Evolutionary conservation across 768 basidiomycete genomes (phyloP).

Genomic region (Daedaleopsis sinensis): DNA sequence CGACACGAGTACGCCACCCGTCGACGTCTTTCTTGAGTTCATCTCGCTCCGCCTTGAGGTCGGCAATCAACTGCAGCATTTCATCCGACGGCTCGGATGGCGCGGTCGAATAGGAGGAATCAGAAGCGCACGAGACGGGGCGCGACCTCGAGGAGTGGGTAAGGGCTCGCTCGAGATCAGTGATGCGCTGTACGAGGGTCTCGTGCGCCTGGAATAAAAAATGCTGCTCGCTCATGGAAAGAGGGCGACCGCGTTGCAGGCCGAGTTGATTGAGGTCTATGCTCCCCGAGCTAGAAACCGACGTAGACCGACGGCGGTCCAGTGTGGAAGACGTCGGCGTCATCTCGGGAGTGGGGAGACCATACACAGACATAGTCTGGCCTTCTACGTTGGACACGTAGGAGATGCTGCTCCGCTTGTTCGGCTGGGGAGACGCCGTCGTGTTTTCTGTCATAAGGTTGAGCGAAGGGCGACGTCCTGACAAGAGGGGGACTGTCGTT

Average conservation of each 20-base stretch:
- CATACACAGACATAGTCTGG: constrained; percentile 38
- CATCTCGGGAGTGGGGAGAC: constrained; percentile 74
- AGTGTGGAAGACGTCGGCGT: constrained; percentile 54
- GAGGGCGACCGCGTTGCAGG: constrained; percentile 36
- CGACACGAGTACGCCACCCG: constrained; percentile 80
- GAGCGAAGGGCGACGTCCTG: constrained; percentile 39
- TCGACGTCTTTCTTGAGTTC: constrained; percentile 87
- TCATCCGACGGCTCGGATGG: constrained; percentile 62
- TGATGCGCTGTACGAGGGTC: constrained; percentile 79
- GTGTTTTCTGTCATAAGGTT: constrained; percentile 23
- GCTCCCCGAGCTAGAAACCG: constrained; percentile 17
- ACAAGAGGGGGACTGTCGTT: constrained; percentile 38
- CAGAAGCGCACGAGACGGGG: constrained; percentile 50
- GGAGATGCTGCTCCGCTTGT: constrained; percentile 67
- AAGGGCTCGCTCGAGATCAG: constrained; percentile 69
- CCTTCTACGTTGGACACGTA: constrained; percentile 58
- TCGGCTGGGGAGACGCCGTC: constrained; percentile 31
- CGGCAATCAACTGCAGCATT: constrained; percentile 73
- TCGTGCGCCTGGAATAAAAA: constrained; percentile 87
- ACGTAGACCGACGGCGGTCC: constrained; percentile 24
- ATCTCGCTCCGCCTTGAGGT: constrained; percentile 87
- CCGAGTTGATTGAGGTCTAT: constrained; percentile 12
- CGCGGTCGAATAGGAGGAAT: constrained; percentile 46
- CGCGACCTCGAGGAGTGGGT: constrained; percentile 46
- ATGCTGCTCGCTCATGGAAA: constrained; percentile 77